Evolutionary conservation across 2,329 filamentous ascomycete species (phyloP), one percentile per base, ranked within the genome.

Genomic region (Elsinoe arachidis): DNA sequence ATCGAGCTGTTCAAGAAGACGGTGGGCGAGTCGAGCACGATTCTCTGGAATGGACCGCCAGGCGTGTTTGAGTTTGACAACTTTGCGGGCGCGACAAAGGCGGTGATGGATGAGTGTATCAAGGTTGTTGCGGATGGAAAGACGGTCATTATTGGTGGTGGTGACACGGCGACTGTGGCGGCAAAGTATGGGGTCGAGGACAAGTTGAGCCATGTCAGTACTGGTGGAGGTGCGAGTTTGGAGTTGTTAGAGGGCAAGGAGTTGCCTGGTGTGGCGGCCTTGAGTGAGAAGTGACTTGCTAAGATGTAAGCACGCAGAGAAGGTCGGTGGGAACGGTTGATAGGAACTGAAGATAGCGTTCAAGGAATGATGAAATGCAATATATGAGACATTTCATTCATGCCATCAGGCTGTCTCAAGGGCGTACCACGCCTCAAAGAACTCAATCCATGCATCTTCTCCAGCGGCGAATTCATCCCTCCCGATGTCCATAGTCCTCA

Each of bases 201-300:
- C 76, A 95, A 97, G 84, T 82, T 97, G 70, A 96, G 90, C 79
- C 93, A 99, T 78, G 93, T 99, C 62, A 96, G 90, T 53, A 99
- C 93, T 33, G 93, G 93, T 66, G 93, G 93, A 70, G 93, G 93
- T 77, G 93, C 93, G 64, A 92, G 87, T 67, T 80, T 99, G 70
- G 93, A 99, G 81, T 80, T 99, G 68, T 84, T 99, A 62, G 93
- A 99, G 83, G 93, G 93, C 76, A 99, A 99, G 83, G 92, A 90
- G 63, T 81, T 99, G 69, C 93, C 93, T 58, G 93, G 93, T 80
- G 91, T 99, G 63, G 80, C 82, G 69, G 92, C 92, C 67, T 84
- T 99, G 54, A 56, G 54, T n/a, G 54, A 56, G 54, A 56, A 56
- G 54, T 56, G 54, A 56, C 54, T 56, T 19, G 54, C 54, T 21